A percentile compares a stretch with the other conserved stretches of the same genome.
Evolutionary conservation across 2,329 filamentous ascomycete species (phyloP).

Genomic region (Botryotinia calthae): DNA sequence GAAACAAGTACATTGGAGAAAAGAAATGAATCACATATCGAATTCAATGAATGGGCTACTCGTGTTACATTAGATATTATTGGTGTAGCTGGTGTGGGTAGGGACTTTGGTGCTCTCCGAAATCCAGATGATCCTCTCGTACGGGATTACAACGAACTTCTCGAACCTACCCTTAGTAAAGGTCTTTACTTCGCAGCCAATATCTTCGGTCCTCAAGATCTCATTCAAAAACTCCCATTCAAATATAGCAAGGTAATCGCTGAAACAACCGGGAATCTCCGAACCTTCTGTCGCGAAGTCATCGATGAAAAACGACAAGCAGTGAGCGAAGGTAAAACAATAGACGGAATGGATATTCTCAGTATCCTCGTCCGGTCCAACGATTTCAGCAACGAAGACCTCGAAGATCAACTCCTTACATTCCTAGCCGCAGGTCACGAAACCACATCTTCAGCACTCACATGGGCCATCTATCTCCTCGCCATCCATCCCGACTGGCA

Average conservation of each 20-base stretch:
- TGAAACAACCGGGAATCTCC: conserved; percentile 55
- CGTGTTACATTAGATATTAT: conserved; percentile 72
- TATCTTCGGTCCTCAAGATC: conserved; percentile 58
- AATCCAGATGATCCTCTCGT: conserved; percentile 59
- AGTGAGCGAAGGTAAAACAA: conserved; percentile 39
- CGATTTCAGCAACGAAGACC: conserved; percentile 69
- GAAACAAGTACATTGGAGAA: conserved; percentile 38
- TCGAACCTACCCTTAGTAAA: conserved; percentile 51
- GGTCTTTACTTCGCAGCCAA: conserved; percentile 55
- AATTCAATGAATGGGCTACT: conserved; percentile 61
- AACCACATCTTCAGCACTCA: conserved; percentile 71
- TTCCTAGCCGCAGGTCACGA: conserved; percentile 80
- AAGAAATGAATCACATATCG: conserved; percentile 46
- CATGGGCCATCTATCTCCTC: conserved; percentile 59
- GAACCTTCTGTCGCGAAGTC: conserved; percentile 62
- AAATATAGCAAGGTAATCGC: conserved; percentile 64
- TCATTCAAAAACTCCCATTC: conserved; percentile 63
- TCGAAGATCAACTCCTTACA: conserved; percentile 84
- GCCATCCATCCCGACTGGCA: conserved; percentile 58
- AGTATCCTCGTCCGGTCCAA: conserved; percentile 74
- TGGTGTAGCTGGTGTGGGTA: conserved; percentile 67
- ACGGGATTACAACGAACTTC: conserved; percentile 53
- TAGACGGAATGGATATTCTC: conserved; percentile 63
- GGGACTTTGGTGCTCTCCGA: conserved; percentile 63
- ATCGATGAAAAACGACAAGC: conserved; percentile 63